A percentile compares a stretch with the other conserved stretches of the same genome.
phyloP scores from a whole-genome alignment of 169 alveolate species.

The Eimeria sp. region DNA sequence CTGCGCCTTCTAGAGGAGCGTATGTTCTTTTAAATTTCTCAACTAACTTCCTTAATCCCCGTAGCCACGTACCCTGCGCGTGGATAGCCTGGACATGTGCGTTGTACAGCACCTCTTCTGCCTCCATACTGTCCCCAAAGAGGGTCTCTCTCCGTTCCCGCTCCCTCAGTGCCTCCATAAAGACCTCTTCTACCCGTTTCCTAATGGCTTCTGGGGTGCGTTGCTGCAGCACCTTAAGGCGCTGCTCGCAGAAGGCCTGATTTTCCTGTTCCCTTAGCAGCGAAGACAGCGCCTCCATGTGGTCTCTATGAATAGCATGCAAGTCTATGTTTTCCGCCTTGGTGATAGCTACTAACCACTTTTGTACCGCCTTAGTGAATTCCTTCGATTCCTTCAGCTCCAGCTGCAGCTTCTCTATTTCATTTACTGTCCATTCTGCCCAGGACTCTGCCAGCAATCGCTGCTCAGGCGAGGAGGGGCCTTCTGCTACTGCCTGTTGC shows the following conservation, averaged over 20 bases:
- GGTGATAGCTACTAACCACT: background rate
- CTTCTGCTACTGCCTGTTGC: background rate
- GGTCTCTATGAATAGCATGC: background rate
- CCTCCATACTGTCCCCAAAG: background rate
- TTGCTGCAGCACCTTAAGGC: background rate
- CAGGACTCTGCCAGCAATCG: background rate
- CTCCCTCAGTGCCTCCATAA: background rate
- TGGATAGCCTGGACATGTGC: background rate
- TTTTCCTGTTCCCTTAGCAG: background rate
- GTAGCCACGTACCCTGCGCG: background rate
- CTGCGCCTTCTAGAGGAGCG: background rate
- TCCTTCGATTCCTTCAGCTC: background rate
- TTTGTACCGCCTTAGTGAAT: background rate
- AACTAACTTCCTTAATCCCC: background rate
- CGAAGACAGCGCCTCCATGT: background rate
- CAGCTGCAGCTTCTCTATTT: background rate
- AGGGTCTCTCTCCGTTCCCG: background rate
- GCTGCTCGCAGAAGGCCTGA: background rate
- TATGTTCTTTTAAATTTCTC: too few relatives aligned
- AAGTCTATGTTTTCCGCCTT: background rate
- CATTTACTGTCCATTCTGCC: background rate
- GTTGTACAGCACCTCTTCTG: background rate
- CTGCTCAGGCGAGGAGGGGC: background rate
- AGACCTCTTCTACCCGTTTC: too few relatives aligned
- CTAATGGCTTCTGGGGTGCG: background rate